Evolutionary conservation across 2,329 filamentous ascomycete species (phyloP).

Genomic region (Talaromyces atroroseus): DNA sequence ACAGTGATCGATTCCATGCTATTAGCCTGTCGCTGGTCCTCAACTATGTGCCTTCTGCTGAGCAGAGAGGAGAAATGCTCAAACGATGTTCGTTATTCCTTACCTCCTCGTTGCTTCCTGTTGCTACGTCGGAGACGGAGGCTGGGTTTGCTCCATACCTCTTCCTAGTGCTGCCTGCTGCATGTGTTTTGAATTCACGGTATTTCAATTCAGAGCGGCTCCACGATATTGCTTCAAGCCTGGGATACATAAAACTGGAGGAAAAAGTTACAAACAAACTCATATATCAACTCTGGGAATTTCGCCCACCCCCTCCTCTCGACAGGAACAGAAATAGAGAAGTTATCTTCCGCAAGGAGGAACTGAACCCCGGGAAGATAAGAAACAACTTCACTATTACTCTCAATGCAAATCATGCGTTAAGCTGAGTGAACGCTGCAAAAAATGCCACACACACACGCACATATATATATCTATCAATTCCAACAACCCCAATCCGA

Average conservation of each 20-base stretch:
- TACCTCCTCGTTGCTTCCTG: constrained; percentile 23
- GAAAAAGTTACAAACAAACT: constrained; percentile 76
- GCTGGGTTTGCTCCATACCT: constrained; percentile 47
- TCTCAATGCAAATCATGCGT: constrained; percentile 34
- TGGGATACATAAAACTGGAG: constrained; percentile 65
- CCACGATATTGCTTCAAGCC: constrained; percentile 63
- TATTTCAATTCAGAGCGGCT: constrained; percentile 73
- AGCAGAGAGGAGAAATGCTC: constrained; percentile 77
- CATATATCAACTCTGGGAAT: constrained; percentile 81
- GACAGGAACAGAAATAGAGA: constrained; percentile 20
- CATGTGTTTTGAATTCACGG: constrained; percentile 83
- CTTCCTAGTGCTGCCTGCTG: constrained; percentile 83
- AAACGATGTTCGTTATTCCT: constrained; percentile 68
- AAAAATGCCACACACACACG: neutral
- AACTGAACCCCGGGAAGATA: constrained; percentile 66
- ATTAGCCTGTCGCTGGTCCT: constrained; percentile 88
- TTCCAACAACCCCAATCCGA: neutral
- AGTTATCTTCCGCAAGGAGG: constrained; percentile 60
- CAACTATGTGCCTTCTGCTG: constrained; percentile 82
- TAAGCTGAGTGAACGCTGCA: constrained; percentile 3
- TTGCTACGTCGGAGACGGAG: constrained; percentile 20
- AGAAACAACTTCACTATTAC: constrained; percentile 91
- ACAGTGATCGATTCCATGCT: constrained; percentile 65
- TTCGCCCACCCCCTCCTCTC: constrained; percentile 17
- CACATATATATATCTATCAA: neutral